Base-by-base conservation (phyloP, 2,329 filamentous ascomycete genomes). In the Diplodia sapinea region DNA sequence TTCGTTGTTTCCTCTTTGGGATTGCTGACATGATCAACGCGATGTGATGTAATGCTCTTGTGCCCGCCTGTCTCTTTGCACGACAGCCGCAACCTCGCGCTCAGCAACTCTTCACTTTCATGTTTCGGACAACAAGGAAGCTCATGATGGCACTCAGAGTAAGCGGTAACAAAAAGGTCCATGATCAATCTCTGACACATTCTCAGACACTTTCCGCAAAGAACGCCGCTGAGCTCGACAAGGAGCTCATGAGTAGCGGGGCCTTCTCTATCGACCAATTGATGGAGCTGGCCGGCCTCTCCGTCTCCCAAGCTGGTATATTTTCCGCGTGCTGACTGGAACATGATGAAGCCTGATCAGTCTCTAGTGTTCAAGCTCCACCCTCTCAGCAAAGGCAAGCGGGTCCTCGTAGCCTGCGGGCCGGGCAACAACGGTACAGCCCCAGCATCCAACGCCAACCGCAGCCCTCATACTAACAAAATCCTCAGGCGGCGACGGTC, bases 241-340 rank as follows among this genome's bases (percentile, higher is more conserved):
- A 92, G 79, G 94, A 99, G 77, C 89, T 99, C 70, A 98, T 99
- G 94, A 91, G 88, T 76, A 88, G 89, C 0, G 87, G 88, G 49
- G 93, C 91, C 9, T 99, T 97, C 81, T 96, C 93, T 12, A 87
- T 99, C 66, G 95, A 98, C 76, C 95, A 99, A 80, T 84, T 99
- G 59, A 98, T 99, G 95, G 95, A 98, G 77, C 83, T 99, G 8
- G 95, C 95, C 52, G 95, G 95, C 0, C 85, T 99, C 0, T 94
- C 93, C 0, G 93, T 98, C 31, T 94, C 94, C 13, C 93, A 98
- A 83, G 93, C 91, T 62, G 89, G 93, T 94, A 76, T 68, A 83
- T 76, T 43, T 26, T 38, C 49, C 47, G 31, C 17, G 0, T 23
- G 2, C 12, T 9, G 4, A 2, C 20, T 8, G 11, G 31, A 7